phyloP scores from a whole-genome alignment of 1,284 basidiomycete species.

The Tilletia setariae region DNA sequence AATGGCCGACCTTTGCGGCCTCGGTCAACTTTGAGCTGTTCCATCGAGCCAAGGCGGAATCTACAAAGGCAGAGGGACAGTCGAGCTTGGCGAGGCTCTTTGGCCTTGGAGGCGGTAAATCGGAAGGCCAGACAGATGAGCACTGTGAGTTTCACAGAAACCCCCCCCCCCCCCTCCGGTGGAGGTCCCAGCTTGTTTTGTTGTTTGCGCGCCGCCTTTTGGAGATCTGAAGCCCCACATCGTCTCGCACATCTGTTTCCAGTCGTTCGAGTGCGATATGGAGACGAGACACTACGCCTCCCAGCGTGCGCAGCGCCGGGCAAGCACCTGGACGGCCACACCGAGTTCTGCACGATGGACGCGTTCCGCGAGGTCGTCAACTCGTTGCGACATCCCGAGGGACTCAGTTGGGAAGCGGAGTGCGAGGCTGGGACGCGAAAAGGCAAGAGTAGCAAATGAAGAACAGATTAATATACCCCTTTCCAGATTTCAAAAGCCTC shows the following conservation, averaged over 20 bases:
- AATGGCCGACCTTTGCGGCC: constrained; percentile 57
- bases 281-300: constrained; percentile 66
- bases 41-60: neutral
- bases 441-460: constrained; percentile 33
- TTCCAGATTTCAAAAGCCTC: too few relatives aligned
- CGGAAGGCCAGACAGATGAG: neutral
- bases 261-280: constrained; percentile 70
- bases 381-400: constrained; percentile 38
- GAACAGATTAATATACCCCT: too few relatives aligned
- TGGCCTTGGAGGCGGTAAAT: too few relatives aligned
- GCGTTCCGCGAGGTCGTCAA: constrained; percentile 61
- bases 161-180: too few relatives aligned
- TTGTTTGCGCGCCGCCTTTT: neutral
- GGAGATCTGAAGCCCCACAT: too few relatives aligned
- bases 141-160: constrained; percentile 21
- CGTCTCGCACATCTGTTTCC: neutral
- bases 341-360: constrained; percentile 71
- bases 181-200: too few relatives aligned
- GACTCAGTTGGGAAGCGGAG: constrained; percentile 40
- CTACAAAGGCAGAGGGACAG: too few relatives aligned
- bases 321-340: constrained; percentile 68
- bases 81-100: too few relatives aligned
- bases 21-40: constrained; percentile 46
- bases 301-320: constrained; percentile 68
- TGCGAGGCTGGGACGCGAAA: constrained; percentile 33